Evolutionary conservation across 2,329 filamentous ascomycete genomes (phyloP), one percentile per base, ranked within the genome.

Genomic region (Teratosphaeriaceae sp.): DNA sequence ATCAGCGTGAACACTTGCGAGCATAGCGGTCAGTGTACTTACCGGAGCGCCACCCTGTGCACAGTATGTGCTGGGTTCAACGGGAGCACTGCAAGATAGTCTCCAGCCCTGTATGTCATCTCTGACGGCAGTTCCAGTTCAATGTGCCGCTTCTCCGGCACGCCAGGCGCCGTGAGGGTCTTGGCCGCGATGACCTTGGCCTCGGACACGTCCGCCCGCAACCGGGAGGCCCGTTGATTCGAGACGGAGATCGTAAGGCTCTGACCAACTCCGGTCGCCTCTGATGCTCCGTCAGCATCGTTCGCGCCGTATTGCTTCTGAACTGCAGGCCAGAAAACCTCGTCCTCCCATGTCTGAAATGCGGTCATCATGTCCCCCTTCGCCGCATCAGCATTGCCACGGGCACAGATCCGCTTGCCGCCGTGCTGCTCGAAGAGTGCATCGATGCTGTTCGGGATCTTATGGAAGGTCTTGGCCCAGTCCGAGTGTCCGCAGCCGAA

Each of bases 271-370:
- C 39, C 31, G 3, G 50, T 35, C 5, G 43, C 24, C 1, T 53
- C 26, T 13, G 50, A 46, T 5, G 45, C 47, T 8, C 48, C 42
- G 12, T 44, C 38, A 9, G 38, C 64, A 34, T 41, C 38, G 11
- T n/a, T 15, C 3, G 11, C 38, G 18, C 38, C 38, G 21, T 30
- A 41, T 9, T 22, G 12, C 29, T 34, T 34, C 38, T 34, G 15
- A 9, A 84, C 59, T 1, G 69, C 66, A 5, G 68, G 42, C 75
- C 75, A 79, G 38, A 79, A 65, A 1, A 65, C 58, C 1, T 72
- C 69, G 48, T 85, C 80, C 49, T 80, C 74, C 83, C 83, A 87
- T 7, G 66, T 65, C 50, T 86, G 82, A 49, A 86, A 81, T 43
- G 80, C 78, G 44, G 74, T 75, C 50, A 85, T 84, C 66, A 84